These are phyloP conservation scores for Phyllosticta capitalensis DNA, from an alignment of 2,329 filamentous ascomycete species.

Conservation along the genomic window DNA sequence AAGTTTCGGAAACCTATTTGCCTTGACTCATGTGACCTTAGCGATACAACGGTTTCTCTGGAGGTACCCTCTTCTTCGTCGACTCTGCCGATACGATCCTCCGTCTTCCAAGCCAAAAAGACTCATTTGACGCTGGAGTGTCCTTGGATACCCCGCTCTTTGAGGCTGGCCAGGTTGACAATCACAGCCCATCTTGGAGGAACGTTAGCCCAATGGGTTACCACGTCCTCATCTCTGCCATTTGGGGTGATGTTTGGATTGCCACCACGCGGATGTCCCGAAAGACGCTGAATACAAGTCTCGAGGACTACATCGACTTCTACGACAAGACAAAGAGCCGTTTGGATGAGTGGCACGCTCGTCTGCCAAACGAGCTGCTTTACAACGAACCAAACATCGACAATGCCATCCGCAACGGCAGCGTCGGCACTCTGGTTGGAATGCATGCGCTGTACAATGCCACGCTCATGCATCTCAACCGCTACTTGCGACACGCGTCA, in stretches of 20 bases:
- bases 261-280: conserved; percentile 45
- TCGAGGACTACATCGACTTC: conserved; percentile 37
- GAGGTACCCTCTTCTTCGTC: conserved; percentile 44
- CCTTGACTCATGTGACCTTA: conserved; percentile 20
- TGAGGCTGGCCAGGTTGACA: conserved; percentile 40
- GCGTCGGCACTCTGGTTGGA: conserved; percentile 50
- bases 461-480: conserved; percentile 54
- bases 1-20: conserved; percentile 4
- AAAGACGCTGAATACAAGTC: not conserved
- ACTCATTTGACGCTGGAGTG: conserved; percentile 51
- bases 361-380: conserved; percentile 46
- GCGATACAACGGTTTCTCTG: conserved; percentile 51
- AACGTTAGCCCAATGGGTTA: conserved; percentile 46
- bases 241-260: conserved; percentile 57
- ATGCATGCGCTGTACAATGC: conserved; percentile 60
- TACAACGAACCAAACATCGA: conserved; percentile 51
- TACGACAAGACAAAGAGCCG: conserved; percentile 43
- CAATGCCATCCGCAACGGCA: conserved; percentile 43
- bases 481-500: conserved; percentile 37
- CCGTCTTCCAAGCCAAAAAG: conserved; percentile 53
- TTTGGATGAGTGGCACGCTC: conserved; percentile 49
- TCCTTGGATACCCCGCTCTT: conserved; percentile 52
- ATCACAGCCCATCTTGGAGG: conserved; percentile 20
- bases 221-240: conserved; percentile 51
- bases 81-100: conserved; percentile 57